These are phyloP conservation scores for Butyriboletus loyo DNA, from an alignment of 768 basidiomycete genomes.

Conservation along the genomic window DNA sequence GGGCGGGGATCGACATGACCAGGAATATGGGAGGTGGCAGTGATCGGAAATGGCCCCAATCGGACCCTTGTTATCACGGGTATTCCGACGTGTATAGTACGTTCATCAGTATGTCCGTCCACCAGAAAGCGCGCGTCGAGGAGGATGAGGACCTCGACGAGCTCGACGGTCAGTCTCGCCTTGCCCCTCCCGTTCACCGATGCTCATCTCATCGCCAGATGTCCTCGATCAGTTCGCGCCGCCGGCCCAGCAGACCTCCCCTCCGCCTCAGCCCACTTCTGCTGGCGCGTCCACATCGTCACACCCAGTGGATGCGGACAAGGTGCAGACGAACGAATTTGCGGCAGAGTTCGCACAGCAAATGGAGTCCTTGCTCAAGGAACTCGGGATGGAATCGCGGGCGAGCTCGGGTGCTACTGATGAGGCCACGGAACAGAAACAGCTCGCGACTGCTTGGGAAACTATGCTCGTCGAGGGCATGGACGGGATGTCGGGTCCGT, in stretches of 20 bases:
- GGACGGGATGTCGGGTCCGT: conserved; percentile 32
- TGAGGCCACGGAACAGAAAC: conserved; percentile 29
- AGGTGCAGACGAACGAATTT: conserved; percentile 32
- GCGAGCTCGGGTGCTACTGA: conserved; percentile 11
- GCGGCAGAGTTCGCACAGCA: conserved; percentile 38
- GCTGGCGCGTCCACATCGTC: conserved; percentile 18
- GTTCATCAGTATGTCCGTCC: conserved; percentile 8
- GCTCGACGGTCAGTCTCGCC: conserved; percentile 36
- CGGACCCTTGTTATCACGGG: too few relatives aligned
- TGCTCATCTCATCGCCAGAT: conserved; percentile 33
- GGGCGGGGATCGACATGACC: conserved; percentile 1
- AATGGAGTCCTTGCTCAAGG: conserved; percentile 43
- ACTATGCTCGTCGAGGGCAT: conserved; percentile 64
- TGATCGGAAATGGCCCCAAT: too few relatives aligned
- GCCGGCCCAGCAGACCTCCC: conserved; percentile 9
- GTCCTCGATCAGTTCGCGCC: conserved; percentile 46
- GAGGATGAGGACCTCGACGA: conserved; percentile 42
- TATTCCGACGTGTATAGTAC: neutral
- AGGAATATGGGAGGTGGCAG: neutral
- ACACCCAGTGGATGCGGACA: conserved; percentile 2
- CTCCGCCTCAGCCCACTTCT: conserved; percentile 14
- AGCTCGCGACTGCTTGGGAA: conserved; percentile 66
- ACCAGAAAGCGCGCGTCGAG: conserved; percentile 22
- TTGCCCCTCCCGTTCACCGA: neutral
- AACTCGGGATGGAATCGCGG: conserved; percentile 12